These are phyloP conservation scores for Pythium angustatum DNA, from an alignment of 352 stramenopile species.

Conservation along the genomic window DNA sequence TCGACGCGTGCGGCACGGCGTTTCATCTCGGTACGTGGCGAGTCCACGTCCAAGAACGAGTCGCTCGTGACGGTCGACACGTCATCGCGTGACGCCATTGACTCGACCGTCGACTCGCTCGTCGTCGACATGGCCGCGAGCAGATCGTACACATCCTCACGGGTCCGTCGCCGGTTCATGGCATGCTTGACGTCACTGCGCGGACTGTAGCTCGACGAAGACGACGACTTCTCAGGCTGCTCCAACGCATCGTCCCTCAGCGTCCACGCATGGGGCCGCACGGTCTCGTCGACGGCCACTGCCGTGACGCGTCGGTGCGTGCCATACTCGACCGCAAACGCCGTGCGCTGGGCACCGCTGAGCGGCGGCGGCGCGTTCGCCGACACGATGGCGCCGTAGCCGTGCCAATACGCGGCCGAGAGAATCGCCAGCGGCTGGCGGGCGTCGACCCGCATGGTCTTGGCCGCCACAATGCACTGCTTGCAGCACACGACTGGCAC, in stretches of 20 bases:
- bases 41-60: conserved; percentile 9
- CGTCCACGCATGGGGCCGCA: conserved; percentile 1
- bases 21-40: not conserved
- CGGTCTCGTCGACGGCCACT: not conserved
- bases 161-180: not conserved
- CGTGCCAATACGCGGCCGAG: conserved; percentile 17
- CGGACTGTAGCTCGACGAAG: too few species aligned
- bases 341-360: not conserved
- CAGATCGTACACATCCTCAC: conserved; percentile 22
- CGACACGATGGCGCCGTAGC: conserved; percentile 20
- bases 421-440: conserved; percentile 16
- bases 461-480: conserved; percentile 27
- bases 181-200: not conserved
- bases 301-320: not conserved
- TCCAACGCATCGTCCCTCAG: too few species aligned
- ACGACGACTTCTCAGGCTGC: too few species aligned
- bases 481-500: conserved; percentile 26
- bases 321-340: not conserved
- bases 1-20: not conserved
- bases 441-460: conserved; percentile 15
- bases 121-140: conserved; percentile 18
- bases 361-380: not conserved
- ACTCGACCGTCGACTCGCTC: conserved; percentile 18
- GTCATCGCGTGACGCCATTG: conserved; percentile 13
- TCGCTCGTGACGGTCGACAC: conserved; percentile 2